Evolutionary conservation across 768 basidiomycete genomes (phyloP).

Genomic region (Myochromella boudieri): DNA sequence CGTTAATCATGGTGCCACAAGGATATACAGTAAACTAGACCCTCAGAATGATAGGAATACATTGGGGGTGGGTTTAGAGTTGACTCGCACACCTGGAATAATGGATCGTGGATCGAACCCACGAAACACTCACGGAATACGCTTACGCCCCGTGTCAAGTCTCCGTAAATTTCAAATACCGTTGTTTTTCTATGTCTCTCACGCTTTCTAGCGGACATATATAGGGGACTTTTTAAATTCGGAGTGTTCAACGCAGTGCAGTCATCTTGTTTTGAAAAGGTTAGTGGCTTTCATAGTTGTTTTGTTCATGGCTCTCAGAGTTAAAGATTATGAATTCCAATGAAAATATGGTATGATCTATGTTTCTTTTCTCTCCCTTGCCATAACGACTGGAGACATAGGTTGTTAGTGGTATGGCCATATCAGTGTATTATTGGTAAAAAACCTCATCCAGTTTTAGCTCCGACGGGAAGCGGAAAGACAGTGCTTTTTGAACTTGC

Average conservation of each 20-base stretch:
- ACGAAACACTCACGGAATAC: conserved; percentile 43
- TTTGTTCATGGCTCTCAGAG: not conserved
- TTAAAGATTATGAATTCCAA: conserved; percentile 55
- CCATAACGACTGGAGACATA: conserved; percentile 23
- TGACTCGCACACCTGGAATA: no score
- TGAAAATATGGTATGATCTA: conserved; percentile 60
- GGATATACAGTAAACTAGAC: no score
- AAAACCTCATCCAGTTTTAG: conserved; percentile 34
- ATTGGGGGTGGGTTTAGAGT: no score
- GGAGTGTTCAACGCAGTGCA: conserved; percentile 92
- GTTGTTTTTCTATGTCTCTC: conserved; percentile 1
- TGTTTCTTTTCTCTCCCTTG: not conserved
- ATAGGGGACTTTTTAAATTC: conserved; percentile 82
- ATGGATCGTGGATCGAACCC: conserved; percentile 23
- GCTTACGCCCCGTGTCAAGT: conserved; percentile 68
- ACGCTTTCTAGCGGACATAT: conserved; percentile 67
- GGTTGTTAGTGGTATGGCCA: conserved; percentile 67
- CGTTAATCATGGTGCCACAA: no score
- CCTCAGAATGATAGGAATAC: no score
- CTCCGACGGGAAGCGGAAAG: conserved; percentile 96
- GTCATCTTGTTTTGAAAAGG: conserved; percentile 63
- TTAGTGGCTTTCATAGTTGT: conserved; percentile 4
- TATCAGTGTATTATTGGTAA: not conserved
- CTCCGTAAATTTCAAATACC: conserved; percentile 51
- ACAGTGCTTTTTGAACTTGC: conserved; percentile 93